These are phyloP conservation scores for Rhodotorula sp. DNA, from an alignment of 1,284 basidiomycete species.

Conservation along the genomic window DNA sequence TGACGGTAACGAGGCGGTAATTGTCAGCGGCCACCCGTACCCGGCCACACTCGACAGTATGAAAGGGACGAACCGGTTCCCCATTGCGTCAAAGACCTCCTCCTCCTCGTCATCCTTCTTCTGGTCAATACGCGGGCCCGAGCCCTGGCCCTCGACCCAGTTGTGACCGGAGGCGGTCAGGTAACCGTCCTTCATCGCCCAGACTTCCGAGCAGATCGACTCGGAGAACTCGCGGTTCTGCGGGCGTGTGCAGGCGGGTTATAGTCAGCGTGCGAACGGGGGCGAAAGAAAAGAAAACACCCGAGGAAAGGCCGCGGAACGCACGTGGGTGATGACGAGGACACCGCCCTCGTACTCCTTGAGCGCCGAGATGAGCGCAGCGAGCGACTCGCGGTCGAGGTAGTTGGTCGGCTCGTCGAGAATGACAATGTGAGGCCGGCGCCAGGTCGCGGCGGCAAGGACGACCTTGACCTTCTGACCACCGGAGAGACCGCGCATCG, in stretches of 20 bases:
- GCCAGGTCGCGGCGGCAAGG: slow-evolving; percentile 96
- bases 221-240: slow-evolving; percentile 85
- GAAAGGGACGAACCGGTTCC: too few species aligned
- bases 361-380: slow-evolving; percentile 91
- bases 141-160: slow-evolving; percentile 88
- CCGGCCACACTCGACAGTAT: too few species aligned
- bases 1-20: too few species aligned
- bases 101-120: slow-evolving; percentile 72
- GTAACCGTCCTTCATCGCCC: slow-evolving; percentile 59
- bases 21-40: too few species aligned
- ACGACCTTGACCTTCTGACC: slow-evolving; percentile 99
- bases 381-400: slow-evolving; percentile 89
- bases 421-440: slow-evolving; percentile 94
- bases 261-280: not conserved
- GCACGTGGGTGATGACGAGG: slow-evolving; percentile 64
- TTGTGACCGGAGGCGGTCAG: slow-evolving; percentile 43
- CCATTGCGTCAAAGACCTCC: slow-evolving; percentile 73
- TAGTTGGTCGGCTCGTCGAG: slow-evolving; percentile 92
- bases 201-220: slow-evolving; percentile 67
- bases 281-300: not conserved
- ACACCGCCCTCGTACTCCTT: slow-evolving; percentile 76
- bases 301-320: too few species aligned
- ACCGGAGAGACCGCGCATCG: slow-evolving; percentile 82
- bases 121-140: slow-evolving; percentile 85
- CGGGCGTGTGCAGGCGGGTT: slow-evolving; percentile 56